Evolutionary conservation across 805 yeast species (phyloP), one percentile per base, ranked within the genome.

Genomic region (Lipomyces chichibuensis): DNA sequence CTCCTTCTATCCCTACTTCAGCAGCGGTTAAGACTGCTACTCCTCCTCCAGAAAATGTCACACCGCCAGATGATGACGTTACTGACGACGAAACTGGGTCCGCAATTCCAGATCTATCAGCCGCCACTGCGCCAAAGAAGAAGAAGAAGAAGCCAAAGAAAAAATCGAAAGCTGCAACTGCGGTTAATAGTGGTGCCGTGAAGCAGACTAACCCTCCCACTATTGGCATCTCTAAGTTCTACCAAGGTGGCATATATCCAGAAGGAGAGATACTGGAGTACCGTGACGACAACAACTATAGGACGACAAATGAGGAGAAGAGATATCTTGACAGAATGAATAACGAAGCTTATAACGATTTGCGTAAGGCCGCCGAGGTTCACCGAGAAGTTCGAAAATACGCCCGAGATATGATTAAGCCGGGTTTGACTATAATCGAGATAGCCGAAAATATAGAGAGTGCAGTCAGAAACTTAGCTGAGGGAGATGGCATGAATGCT

Each of bases 301-400:
- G 99, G 70, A 85, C 90, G 32, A 92, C 97, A 0, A 88, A 87
- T 71, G 98, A 91, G 75, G 99, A 95, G 76, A 85, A 87, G 77
- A 83, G 97, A 71, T 88, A 91, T 73, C 78, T 88, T 72, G 95
- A 90, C 72, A 84, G 91, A 66, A 83, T 82, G 72, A 81, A 83
- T 71, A 78, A 80, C 61, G 83, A 83, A 65, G 84, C 82, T 63
- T 91, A 96, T 90, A 88, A 92, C 70, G 97, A 93, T 69, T 88
- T 92, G 80, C 87, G 99, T 75, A 92, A 92, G 76, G 99, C 93
- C 64, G 97, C 98, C 1, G 99, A 95, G 77, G 89, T 93, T 62
- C 99, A 95, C 77, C 85, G 98, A 71, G 84, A 97, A 74, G 98
- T 91, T 11, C 86, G 99, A 74, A 86, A 86, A 69, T 87, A 90